These are phyloP conservation scores for Magnaporthiopsis incrustans DNA, from an alignment of 2,329 filamentous ascomycete species.

Conservation along the genomic window DNA sequence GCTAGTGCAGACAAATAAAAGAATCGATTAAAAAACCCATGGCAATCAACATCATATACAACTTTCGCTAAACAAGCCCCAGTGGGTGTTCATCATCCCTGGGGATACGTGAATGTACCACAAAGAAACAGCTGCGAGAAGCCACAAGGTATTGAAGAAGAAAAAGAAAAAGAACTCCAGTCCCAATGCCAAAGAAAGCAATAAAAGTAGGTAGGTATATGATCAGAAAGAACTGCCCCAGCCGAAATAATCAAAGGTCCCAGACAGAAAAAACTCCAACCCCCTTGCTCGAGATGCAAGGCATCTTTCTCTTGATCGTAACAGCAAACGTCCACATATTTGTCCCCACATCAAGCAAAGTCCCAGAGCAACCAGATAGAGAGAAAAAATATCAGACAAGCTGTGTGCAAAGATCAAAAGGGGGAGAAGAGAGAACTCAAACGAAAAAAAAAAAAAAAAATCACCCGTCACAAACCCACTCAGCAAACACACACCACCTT, in stretches of 20 bases:
- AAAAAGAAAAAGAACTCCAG: background rate
- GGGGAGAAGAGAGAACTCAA: too few relatives aligned
- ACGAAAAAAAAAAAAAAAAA: background rate
- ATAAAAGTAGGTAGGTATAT: background rate
- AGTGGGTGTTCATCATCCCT: background rate
- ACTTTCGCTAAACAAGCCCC: background rate
- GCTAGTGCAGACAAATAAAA: background rate
- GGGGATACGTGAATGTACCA: background rate
- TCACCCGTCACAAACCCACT: constrained; percentile 57
- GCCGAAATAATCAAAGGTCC: background rate
- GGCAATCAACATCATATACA: background rate
- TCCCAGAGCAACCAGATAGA: background rate
- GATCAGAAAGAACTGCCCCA: background rate
- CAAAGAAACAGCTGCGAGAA: background rate
- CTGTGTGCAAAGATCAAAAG: background rate
- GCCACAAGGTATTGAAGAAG: background rate
- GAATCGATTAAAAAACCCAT: background rate
- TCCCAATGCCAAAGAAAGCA: background rate
- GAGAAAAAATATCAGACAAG: background rate
- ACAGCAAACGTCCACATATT: background rate
- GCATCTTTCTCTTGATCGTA: background rate
- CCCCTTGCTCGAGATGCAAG: background rate
- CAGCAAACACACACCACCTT: constrained; percentile 86
- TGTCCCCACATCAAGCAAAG: background rate
- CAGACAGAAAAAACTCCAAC: background rate